These are phyloP conservation scores for Candolleomyces eurysporus DNA, from an alignment of 768 basidiomycete genomes.

Conservation along the genomic window DNA sequence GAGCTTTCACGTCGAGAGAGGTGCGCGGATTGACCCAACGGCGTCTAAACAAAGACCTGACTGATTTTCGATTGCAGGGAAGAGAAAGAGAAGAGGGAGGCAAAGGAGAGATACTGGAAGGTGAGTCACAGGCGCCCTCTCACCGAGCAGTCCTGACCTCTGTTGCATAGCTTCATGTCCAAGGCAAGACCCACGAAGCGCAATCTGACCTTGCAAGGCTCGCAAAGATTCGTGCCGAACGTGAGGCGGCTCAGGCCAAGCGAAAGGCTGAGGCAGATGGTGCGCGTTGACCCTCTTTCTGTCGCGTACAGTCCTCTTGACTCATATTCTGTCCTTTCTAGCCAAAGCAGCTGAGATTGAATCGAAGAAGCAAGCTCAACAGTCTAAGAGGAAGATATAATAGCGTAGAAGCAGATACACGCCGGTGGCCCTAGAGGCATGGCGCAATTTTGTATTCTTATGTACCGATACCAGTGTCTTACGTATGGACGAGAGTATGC, in stretches of 20 bases:
- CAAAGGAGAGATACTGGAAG: constrained; percentile 87
- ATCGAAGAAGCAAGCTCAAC: constrained; percentile 4
- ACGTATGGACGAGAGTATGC: background rate
- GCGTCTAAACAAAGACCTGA: background rate
- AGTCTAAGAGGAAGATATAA: background rate
- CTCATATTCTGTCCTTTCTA: background rate
- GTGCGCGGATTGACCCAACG: constrained; percentile 28
- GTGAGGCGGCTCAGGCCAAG: constrained; percentile 85
- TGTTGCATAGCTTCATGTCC: constrained; percentile 53
- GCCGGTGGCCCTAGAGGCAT: background rate
- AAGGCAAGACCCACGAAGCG: constrained; percentile 90
- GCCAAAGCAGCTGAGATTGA: constrained; percentile 6
- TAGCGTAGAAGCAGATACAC: too few relatives aligned
- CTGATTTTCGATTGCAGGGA: constrained; percentile 49
- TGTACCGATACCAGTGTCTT: background rate
- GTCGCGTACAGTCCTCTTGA: background rate
- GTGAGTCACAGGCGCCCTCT: constrained; percentile 30
- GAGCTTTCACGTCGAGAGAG: constrained; percentile 66
- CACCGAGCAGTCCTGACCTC: constrained; percentile 6
- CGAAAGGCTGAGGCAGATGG: constrained; percentile 88
- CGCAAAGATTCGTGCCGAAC: constrained; percentile 80
- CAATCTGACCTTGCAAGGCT: constrained; percentile 86
- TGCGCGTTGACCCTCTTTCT: constrained; percentile 27
- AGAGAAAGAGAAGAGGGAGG: constrained; percentile 88
- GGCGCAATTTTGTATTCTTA: background rate